A percentile compares a stretch with the other conserved stretches of the same genome.
Evolutionary conservation across 495 filamentous ascomycete genomes (phyloP).

Genomic region (Penicillium nucicola): DNA sequence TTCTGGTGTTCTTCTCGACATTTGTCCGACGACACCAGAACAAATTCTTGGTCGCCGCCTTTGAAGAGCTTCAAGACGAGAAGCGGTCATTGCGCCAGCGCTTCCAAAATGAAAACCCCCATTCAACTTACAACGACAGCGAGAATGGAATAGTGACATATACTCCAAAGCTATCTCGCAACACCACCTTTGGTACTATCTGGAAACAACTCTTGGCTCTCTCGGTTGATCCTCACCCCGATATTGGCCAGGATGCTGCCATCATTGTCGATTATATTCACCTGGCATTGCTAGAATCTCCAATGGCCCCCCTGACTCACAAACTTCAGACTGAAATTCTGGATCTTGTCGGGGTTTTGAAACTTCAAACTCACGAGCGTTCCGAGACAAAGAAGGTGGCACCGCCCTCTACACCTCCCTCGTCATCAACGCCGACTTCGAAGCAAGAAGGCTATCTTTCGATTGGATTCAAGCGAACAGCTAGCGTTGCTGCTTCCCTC

Average conservation of each 20-base stretch:
- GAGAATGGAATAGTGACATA: slow-evolving; percentile 5
- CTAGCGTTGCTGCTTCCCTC: slow-evolving; percentile 70
- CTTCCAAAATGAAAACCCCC: slow-evolving; percentile 24
- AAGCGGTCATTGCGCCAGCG: slow-evolving; percentile 60
- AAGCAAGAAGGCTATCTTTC: slow-evolving; percentile 66
- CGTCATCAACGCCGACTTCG: slow-evolving; percentile 28
- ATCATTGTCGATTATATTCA: slow-evolving; percentile 84
- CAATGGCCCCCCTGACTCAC: slow-evolving; percentile 66
- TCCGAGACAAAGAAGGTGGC: slow-evolving; percentile 38
- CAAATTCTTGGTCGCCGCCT: slow-evolving; percentile 88
- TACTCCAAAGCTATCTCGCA: slow-evolving; percentile 59
- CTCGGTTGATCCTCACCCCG: slow-evolving; percentile 91
- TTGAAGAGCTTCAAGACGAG: slow-evolving; percentile 86
- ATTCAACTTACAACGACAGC: slow-evolving; percentile 13
- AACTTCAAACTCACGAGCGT: slow-evolving; percentile 39
- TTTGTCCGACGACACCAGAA: slow-evolving; percentile 89
- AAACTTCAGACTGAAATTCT: slow-evolving; percentile 74
- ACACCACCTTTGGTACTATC: slow-evolving; percentile 84
- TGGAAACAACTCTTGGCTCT: slow-evolving; percentile 92
- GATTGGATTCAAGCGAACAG: slow-evolving; percentile 61
- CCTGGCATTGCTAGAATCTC: slow-evolving; percentile 68
- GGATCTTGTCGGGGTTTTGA: slow-evolving; percentile 49
- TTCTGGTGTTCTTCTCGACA: slow-evolving; percentile 88
- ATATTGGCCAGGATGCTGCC: slow-evolving; percentile 79
- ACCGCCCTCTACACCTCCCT: slow-evolving; percentile 51